Conservation (phyloP, 306 rosid species). For the Arachis stenosperma region DNA sequence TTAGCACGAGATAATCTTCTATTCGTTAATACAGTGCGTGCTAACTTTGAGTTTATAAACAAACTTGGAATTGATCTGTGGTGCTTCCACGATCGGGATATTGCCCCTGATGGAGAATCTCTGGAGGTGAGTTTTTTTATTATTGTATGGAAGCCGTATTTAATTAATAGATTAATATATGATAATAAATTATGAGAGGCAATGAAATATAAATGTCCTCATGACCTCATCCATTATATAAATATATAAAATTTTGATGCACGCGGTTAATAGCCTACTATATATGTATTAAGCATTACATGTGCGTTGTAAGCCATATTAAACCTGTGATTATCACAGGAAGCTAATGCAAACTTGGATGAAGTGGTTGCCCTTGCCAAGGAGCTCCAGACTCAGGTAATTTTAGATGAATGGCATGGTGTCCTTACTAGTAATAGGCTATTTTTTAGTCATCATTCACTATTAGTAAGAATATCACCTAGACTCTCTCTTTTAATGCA, state of each 20-base stretch:
- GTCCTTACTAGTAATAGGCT: too few relatives aligned
- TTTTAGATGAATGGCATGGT: conserved; percentile 24
- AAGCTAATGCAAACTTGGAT: conserved; percentile 89
- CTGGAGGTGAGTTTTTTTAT: conserved; percentile 58
- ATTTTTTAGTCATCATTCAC: too few relatives aligned
- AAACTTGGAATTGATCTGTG: conserved; percentile 88
- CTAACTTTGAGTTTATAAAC: conserved; percentile 86
- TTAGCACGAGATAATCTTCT: conserved; percentile 22
- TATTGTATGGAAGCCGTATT: background rate
- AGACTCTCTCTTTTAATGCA: too few relatives aligned
- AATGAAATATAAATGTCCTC: too few relatives aligned
- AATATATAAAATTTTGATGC: too few relatives aligned
- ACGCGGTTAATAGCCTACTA: background rate
- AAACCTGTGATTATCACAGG: conserved; percentile 51
- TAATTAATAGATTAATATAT: background rate
- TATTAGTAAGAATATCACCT: too few relatives aligned
- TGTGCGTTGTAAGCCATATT: conserved; percentile 29
- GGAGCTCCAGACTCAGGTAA: conserved; percentile 88
- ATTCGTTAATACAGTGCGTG: conserved; percentile 67
- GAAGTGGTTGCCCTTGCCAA: conserved; percentile 89
- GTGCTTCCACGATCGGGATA: conserved; percentile 97
- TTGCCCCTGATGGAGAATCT: conserved; percentile 82
- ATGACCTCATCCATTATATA: too few relatives aligned
- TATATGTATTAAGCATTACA: conserved; percentile 1
- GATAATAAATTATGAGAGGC: conserved; percentile 15